Conservation (phyloP, 371 early-diverging fungal genomes). For the Zopfochytrium polystomum region DNA sequence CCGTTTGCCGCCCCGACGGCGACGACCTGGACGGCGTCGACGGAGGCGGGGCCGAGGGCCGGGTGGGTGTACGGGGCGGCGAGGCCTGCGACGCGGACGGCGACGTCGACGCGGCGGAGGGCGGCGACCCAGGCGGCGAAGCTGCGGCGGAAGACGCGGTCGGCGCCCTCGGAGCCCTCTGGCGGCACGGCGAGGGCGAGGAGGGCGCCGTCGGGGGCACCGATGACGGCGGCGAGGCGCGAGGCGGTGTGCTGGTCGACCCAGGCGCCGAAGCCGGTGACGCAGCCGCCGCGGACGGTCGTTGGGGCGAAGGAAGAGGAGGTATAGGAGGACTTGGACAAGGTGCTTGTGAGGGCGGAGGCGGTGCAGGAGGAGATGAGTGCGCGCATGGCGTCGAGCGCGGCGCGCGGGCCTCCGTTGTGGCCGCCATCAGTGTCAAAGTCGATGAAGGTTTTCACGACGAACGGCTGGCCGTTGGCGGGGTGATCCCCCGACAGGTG, state of each 20-base stretch:
- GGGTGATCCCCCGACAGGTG: background rate
- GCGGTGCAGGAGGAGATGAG: too few species aligned
- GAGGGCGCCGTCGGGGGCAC: conserved; percentile 12
- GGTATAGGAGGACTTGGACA: too few species aligned
- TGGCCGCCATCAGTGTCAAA: conserved; percentile 20
- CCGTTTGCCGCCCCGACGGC: background rate
- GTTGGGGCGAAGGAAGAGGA: background rate
- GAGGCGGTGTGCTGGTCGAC: conserved; percentile 12
- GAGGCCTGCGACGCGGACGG: background rate
- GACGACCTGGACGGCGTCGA: conserved; percentile 9
- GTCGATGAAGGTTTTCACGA: conserved; percentile 9
- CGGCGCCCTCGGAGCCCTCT: conserved; percentile 11
- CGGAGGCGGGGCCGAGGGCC: too few species aligned
- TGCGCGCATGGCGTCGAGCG: background rate
- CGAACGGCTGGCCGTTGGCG: background rate
- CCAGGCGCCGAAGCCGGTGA: conserved; percentile 15
- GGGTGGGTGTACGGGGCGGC: too few species aligned
- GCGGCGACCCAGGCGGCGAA: conserved; percentile 15
- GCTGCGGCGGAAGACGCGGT: conserved; percentile 5
- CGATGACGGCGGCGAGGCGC: conserved; percentile 3
- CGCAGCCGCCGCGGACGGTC: conserved; percentile 4
- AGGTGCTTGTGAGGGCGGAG: too few species aligned
- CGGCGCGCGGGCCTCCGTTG: conserved; percentile 1
- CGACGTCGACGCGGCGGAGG: background rate
- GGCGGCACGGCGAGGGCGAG: conserved; percentile 7